phyloP scores from a whole-genome alignment of 1,284 basidiomycete genomes.

The Ustilago loliicola region DNA sequence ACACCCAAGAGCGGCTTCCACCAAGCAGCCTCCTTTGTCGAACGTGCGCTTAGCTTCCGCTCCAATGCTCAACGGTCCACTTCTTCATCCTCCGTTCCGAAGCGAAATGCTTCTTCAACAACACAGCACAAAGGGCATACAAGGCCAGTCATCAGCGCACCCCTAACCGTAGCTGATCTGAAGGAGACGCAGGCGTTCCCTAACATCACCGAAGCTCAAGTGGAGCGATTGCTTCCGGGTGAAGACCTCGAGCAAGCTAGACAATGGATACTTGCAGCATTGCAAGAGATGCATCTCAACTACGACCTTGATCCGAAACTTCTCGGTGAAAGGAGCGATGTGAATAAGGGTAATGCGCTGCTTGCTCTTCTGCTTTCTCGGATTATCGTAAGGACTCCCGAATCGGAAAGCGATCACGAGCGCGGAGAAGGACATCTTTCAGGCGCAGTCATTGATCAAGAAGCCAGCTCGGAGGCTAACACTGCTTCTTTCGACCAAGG shows the following conservation, averaged over 20 bases:
- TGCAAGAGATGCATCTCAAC: slow-evolving; percentile 63
- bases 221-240: slow-evolving; percentile 42
- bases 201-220: slow-evolving; percentile 23
- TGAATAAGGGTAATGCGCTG: slow-evolving; percentile 48
- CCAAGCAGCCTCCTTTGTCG: slow-evolving; percentile 49
- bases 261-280: slow-evolving; percentile 38
- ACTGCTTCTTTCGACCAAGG: background rate
- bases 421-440: slow-evolving; percentile 37
- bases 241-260: slow-evolving; percentile 23
- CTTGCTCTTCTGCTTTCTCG: slow-evolving; percentile 51
- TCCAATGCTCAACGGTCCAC: slow-evolving; percentile 22
- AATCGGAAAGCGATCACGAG: slow-evolving; percentile 6
- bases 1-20: slow-evolving; percentile 42
- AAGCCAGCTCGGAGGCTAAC: background rate
- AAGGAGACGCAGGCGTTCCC: slow-evolving; percentile 43
- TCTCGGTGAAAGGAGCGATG: slow-evolving; percentile 50
- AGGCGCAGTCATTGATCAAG: slow-evolving; percentile 22
- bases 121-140: background rate
- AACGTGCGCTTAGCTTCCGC: slow-evolving; percentile 49
- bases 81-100: slow-evolving; percentile 11
- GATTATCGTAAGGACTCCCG: slow-evolving; percentile 10
- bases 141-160: slow-evolving; percentile 14
- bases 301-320: slow-evolving; percentile 58
- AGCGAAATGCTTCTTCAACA: slow-evolving; percentile 4
- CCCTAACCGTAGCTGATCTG: slow-evolving; percentile 24